Conservation (phyloP, 2,329 filamentous ascomycete genomes). For the Fonsecaea multimorphosa region DNA sequence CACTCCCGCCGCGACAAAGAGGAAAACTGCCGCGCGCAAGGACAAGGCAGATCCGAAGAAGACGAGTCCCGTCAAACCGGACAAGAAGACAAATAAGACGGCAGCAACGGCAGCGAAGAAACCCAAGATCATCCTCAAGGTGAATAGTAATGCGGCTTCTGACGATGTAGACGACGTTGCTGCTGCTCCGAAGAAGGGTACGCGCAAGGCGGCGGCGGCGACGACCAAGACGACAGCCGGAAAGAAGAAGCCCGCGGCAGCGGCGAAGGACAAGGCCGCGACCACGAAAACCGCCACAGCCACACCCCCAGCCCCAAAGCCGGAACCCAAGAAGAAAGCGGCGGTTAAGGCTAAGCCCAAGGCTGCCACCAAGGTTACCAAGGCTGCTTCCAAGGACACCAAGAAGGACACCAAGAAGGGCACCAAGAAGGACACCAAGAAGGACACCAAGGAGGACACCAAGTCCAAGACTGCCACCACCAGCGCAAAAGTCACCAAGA, state of each 20-base stretch:
- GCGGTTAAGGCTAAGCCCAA: not conserved
- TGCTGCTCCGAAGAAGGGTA: not conserved
- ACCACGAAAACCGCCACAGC: slow-evolving; percentile 1
- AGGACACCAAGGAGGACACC: not conserved
- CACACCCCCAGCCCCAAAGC: not conserved
- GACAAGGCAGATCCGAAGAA: not conserved
- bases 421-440: not conserved
- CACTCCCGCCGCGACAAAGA: not conserved
- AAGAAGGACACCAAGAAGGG: not conserved
- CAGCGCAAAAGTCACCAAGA: not conserved
- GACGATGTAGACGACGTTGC: not conserved
- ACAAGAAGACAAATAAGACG: not conserved
- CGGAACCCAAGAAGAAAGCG: slow-evolving; percentile 1
- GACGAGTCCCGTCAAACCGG: not conserved
- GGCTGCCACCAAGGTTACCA: not conserved
- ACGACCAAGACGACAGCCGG: not conserved
- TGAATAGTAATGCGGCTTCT: not conserved
- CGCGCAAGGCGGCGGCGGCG: too few species aligned
- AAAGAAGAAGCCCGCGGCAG: not conserved
- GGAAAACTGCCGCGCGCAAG: slow-evolving; percentile 6
- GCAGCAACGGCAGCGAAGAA: not conserved
- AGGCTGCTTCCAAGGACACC: not conserved
- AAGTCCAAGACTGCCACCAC: not conserved
- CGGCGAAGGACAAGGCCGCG: not conserved
- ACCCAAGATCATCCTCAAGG: not conserved